Base-by-base conservation (phyloP, 2,329 filamentous ascomycete species). In the Chrysoporthe deuterocubensis region DNA sequence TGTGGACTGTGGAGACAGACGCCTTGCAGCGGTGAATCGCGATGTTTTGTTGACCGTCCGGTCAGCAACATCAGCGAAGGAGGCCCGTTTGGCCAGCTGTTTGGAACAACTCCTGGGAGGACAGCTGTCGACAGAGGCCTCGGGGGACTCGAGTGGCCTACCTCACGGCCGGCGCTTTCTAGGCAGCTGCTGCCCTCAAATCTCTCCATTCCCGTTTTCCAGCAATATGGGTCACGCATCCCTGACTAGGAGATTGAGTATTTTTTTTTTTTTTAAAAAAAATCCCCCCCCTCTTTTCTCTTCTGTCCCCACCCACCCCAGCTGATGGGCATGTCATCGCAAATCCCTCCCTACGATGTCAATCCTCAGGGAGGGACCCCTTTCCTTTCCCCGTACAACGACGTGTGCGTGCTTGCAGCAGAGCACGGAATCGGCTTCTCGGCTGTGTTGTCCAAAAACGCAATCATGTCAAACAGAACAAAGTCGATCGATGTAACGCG, bases 401-500 rank as follows among this genome's bases (percentile, higher is more conserved):
- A 43, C 37, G 4, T 26, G n/a, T 48, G 26, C 32, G 42, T 64
- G 26, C 26, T 42, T 64, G 50, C 57, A 59, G 58, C 64, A 65
- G 26, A 58, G 50, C 61, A 26, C 44, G 34, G 56, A 64, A 61
- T 61, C 65, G 58, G 57, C 26, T 50, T 52, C 59, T 63, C 64
- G 64, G 67, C 59, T 56, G 34, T 40, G 57, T 46, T 61, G 11
- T 62, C 67, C 61, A 18, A 40, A 69, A 64, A 64, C 61, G 21
- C 43, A 8, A 62, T 58, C 52, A 67, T 58, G 54, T 59, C 68
- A 67, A 69, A 67, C 68, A 65, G 68, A 67, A 69, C 65, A 62
- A 46, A 64, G 50, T 48, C 54, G 56, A 67, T 69, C 56, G 56
- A 67, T 69, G 64, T 64, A 67, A 69, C 67, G 56, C 48, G 34